Base-by-base conservation (phyloP, 2,329 filamentous ascomycete species). In the Coniochaeta sp. region DNA sequence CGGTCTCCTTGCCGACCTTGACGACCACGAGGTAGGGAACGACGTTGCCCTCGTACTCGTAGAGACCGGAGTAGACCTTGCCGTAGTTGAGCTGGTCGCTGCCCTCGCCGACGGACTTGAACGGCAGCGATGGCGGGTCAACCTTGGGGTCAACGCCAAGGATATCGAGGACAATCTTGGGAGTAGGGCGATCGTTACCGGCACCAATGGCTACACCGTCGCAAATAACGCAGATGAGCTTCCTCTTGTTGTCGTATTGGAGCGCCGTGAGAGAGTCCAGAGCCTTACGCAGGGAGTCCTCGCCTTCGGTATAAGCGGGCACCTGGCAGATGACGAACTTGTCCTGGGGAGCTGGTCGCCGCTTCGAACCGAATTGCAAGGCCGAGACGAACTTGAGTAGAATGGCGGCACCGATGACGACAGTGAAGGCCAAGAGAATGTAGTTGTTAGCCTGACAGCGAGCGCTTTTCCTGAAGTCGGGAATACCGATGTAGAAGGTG, bases 291-390 rank as follows among this genome's bases (percentile, higher is more conserved):
- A 99, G 75, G 3, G 91, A 92, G 62, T 99, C 94, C 75, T 99
- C 94, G 61, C 91, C 94, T 74, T 99, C 94, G 0, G 94, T 99
- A 65, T 99, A 99, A 5, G 94, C 94, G 10, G 94, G 94, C 28
- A 99, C 91, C 68, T 96, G 91, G 70, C 94, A 97, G 59, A 99
- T 97, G 61, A 99, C 91, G 62, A 99, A 99, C 67, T 97, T 99
- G 70, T 99, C 94, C 68, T 97, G 94, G 32, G 91, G 87, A 6
- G 87, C 80, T 3, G 94, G 94, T 16, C 89, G 85, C 53, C 89
- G 83, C 73, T 96, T 96, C 5, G 91, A 91, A 45, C 92, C 91
- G 55, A 99, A 89, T 63, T 96, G 94, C 38, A 99, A 78, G 12
- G 94, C 94, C 50, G 94, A 85, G 63, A 99, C 67, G 72, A 99